Percentiles rank a stretch among this genome's conserved stretches.
Conservation (phyloP, 306 rosid genomes). For the Vigna unguiculata region DNA sequence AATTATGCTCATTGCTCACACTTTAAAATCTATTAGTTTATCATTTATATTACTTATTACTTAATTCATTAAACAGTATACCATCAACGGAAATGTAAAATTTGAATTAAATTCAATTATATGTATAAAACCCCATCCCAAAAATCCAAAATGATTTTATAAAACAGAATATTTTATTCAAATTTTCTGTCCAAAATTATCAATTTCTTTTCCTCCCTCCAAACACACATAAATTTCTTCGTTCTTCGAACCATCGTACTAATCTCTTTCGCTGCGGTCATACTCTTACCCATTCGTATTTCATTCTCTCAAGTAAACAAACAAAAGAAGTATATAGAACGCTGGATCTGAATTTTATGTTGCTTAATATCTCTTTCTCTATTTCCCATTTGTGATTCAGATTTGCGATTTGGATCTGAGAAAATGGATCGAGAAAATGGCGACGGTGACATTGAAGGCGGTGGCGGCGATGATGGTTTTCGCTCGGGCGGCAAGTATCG, state of each 20-base stretch:
- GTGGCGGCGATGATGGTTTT: slow-evolving; percentile 63
- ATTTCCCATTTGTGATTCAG: slow-evolving; percentile 24
- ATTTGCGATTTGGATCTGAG: slow-evolving; percentile 38
- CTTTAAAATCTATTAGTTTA: no score
- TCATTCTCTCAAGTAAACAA: neutral
- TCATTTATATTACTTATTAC: no score
- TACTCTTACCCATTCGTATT: neutral
- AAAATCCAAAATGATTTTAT: no score
- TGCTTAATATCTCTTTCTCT: neutral
- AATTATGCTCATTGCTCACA: no score
- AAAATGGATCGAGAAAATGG: slow-evolving; percentile 58
- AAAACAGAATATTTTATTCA: neutral
- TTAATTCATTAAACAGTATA: no score
- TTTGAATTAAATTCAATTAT: no score
- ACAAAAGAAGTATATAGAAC: neutral
- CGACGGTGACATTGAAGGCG: slow-evolving; percentile 82
- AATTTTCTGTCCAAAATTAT: neutral
- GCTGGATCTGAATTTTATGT: slow-evolving; percentile 40
- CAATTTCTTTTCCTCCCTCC: slow-evolving; percentile 19
- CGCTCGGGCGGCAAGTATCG: slow-evolving; percentile 80
- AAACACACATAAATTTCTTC: slow-evolving; percentile 22
- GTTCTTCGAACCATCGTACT: neutral
- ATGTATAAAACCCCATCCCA: no score
- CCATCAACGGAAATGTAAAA: no score
- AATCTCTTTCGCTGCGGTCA: neutral